phyloP scores from a whole-genome alignment of 2,329 filamentous ascomycete species.

The Xylariaceae sp. region DNA sequence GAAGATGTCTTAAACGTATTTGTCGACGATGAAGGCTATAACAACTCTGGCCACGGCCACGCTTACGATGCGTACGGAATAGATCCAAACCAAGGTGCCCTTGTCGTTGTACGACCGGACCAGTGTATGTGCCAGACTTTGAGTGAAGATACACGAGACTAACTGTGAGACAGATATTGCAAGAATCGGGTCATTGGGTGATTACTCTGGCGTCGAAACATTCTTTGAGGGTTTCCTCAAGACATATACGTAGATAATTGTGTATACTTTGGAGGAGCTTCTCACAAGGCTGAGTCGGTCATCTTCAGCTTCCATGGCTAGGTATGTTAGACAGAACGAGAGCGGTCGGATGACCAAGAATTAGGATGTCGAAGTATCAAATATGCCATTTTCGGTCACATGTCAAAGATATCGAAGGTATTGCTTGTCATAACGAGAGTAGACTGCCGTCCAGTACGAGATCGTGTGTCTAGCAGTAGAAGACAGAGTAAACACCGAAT shows the following conservation, averaged over 20 bases:
- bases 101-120: constrained; percentile 59
- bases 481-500: too few species aligned
- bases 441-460: too few species aligned
- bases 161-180: constrained; percentile 26
- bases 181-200: constrained; percentile 20
- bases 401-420: too few species aligned
- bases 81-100: constrained; percentile 40
- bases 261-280: too few species aligned
- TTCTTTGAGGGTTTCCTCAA: constrained; percentile 28
- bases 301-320: too few species aligned
- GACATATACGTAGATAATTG: not conserved
- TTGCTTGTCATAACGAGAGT: too few species aligned
- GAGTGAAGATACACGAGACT: constrained; percentile 2
- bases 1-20: constrained; percentile 59
- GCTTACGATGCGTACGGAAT: constrained; percentile 57
- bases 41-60: constrained; percentile 54
- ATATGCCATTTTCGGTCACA: too few species aligned
- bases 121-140: constrained; percentile 46
- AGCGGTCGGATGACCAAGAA: too few species aligned
- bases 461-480: too few species aligned
- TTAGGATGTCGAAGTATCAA: too few species aligned
- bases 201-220: constrained; percentile 11
- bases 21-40: constrained; percentile 54
- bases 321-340: too few species aligned
- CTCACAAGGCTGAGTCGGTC: too few species aligned